These are phyloP conservation scores for Neurospora crassa DNA, from an alignment of 2,329 filamentous ascomycete genomes.

Conservation along the genomic window DNA sequence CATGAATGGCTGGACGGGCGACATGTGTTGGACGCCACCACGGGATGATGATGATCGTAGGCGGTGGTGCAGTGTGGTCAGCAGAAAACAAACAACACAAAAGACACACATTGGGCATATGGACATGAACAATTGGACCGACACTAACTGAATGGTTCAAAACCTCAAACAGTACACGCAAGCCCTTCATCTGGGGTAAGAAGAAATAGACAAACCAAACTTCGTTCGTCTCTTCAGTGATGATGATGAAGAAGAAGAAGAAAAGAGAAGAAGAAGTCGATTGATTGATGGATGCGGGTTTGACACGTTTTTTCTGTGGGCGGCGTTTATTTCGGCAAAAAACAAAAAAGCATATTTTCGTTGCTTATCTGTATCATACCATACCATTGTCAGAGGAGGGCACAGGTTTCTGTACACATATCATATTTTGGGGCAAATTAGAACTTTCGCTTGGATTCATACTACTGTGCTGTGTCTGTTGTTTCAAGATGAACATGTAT, in stretches of 20 bases:
- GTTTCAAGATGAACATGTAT: not conserved
- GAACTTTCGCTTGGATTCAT: not conserved
- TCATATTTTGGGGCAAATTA: not conserved
- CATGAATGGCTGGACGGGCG: not conserved
- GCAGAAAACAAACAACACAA: not conserved
- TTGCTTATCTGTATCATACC: not conserved
- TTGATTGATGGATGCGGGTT: not conserved
- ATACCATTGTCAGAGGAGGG: not conserved
- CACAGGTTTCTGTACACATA: not conserved
- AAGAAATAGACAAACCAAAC: constrained; percentile 16
- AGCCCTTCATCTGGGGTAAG: constrained; percentile 45
- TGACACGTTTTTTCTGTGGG: not conserved
- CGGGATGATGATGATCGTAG: not conserved
- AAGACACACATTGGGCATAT: not conserved
- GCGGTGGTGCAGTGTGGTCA: not conserved
- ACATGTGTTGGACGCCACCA: not conserved
- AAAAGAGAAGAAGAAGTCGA: too few relatives aligned
- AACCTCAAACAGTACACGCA: constrained; percentile 37
- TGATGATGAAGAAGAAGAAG: not conserved
- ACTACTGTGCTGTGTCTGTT: not conserved
- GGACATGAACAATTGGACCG: not conserved
- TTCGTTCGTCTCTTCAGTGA: not conserved
- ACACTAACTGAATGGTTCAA: not conserved
- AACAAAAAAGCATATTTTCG: not conserved
- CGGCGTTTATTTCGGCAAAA: not conserved